Base-by-base conservation (phyloP, 2,329 filamentous ascomycete species). In the Chrysosphaeria jannelii region DNA sequence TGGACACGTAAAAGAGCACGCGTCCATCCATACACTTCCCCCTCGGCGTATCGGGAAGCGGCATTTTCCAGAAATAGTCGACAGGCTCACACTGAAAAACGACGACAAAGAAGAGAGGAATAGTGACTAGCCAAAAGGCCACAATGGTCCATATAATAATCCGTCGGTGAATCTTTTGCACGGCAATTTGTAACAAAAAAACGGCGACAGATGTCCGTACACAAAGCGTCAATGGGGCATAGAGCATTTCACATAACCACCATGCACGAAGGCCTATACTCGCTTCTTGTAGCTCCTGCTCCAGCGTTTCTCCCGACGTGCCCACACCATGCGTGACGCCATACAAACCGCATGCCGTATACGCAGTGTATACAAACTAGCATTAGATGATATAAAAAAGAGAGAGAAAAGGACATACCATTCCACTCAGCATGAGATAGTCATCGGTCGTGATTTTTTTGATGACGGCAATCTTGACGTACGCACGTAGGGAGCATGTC, bases 61-160 rank as follows among this genome's bases (percentile, higher is more conserved):
- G 34, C 30, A 42, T 45, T 23, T 12, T 24, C 50, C 54, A 59
- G 32, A 57, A 57, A 30, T 42, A 53, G 5, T 39, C 40, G 1
- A 49, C 34, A 0, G 55, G 54, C 0, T 30, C 37, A 36, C 54
- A 59, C 32, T 57, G 53, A 10, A 58, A 44, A 0, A 52, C 11
- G 10, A 23, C 7, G 6, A 28, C 22, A 4, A 30, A 16, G 9
- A 33, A 27, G 8, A 32, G 26, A 5, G 28, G 29, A 8, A 28
- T 22, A 2, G 32, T 28, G 13, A 20, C 17, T 44, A 21, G 2
- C 26, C 26, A 32, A 8, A 33, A 36, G 5, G 35, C 25, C 1
- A 46, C 46, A 17, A 42, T 37, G 11, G 33, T 22, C 24, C 39
- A 40, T 27, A 51, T 42, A 27, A 48, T 40, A 21, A 45, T 37